Conservation (phyloP, 768 basidiomycete species). For the Boletus coccyginus region DNA sequence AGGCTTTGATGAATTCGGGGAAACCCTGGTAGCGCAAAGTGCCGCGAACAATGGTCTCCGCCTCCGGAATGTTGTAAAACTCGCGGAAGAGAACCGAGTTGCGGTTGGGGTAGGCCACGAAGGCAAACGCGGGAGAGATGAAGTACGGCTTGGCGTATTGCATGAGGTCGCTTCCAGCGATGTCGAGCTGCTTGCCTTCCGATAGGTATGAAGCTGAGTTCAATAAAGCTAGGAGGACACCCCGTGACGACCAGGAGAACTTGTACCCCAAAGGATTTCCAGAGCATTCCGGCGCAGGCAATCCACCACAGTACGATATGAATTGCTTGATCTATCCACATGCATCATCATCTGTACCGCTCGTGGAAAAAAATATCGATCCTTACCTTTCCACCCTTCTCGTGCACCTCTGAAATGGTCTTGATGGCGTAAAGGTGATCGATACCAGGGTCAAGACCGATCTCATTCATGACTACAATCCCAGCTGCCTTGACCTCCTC, state of each 20-base stretch:
- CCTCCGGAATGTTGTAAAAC: conserved; percentile 91
- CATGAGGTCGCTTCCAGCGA: conserved; percentile 87
- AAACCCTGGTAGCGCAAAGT: conserved; percentile 96
- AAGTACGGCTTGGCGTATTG: conserved; percentile 87
- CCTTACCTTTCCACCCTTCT: conserved; percentile 85
- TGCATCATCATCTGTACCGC: not conserved
- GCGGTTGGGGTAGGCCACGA: conserved; percentile 96
- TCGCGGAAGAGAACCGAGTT: conserved; percentile 89
- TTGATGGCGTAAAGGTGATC: conserved; percentile 94
- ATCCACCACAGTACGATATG: conserved; percentile 93
- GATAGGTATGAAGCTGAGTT: conserved; percentile 84
- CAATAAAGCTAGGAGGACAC: conserved; percentile 90
- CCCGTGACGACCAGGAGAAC: conserved; percentile 98
- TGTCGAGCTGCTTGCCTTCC: conserved; percentile 57
- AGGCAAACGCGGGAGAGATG: conserved; percentile 93
- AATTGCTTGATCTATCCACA: conserved; percentile 75
- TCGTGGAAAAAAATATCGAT: not conserved
- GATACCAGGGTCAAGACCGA: conserved; percentile 95
- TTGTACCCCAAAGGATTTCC: conserved; percentile 98
- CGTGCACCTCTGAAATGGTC: conserved; percentile 91
- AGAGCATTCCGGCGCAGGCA: conserved; percentile 87
- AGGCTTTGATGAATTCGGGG: conserved; percentile 87
- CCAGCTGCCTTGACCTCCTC: conserved; percentile 80
- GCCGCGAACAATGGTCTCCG: conserved; percentile 88
- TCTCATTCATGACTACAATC: conserved; percentile 95